Percentiles rank a stretch among this genome's conserved stretches.
Evolutionary conservation across 495 filamentous ascomycete species (phyloP).

Genomic region (Penicillium verhagenii): DNA sequence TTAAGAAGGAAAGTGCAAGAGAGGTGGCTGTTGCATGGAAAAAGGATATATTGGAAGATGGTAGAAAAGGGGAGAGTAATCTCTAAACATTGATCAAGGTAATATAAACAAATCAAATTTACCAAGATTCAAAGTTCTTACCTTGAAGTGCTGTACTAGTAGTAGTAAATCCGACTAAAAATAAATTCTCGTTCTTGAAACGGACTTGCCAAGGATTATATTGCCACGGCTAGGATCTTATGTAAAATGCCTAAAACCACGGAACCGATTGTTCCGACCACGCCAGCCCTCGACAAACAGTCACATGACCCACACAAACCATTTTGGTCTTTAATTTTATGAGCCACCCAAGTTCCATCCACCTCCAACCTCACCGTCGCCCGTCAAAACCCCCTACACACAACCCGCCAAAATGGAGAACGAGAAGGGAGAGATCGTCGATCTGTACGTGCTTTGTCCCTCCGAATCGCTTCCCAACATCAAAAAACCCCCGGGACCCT

Average conservation of each 20-base stretch:
- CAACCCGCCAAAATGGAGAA: conserved; percentile 78
- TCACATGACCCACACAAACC: conserved; percentile 54
- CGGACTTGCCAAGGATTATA: not conserved
- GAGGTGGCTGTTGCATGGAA: conserved; percentile 54
- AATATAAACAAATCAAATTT: not conserved
- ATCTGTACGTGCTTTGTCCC: conserved; percentile 67
- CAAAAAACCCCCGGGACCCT: not conserved
- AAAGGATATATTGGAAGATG: conserved; percentile 45
- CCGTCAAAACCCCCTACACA: conserved; percentile 41
- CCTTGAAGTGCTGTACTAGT: too few relatives aligned
- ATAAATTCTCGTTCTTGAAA: not conserved
- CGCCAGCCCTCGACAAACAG: conserved; percentile 42
- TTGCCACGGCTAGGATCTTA: conserved; percentile 24
- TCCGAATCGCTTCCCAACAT: not conserved
- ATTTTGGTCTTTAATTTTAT: conserved; percentile 28
- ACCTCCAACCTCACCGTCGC: conserved; percentile 42
- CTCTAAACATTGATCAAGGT: conserved; percentile 26
- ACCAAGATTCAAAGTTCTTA: not conserved
- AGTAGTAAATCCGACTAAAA: too few relatives aligned
- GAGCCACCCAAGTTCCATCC: conserved; percentile 27
- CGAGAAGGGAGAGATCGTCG: conserved; percentile 98
- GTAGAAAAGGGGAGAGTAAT: conserved; percentile 24
- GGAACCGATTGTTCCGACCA: conserved; percentile 13
- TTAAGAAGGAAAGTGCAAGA: conserved; percentile 55
- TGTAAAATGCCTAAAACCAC: conserved; percentile 10